Evolutionary conservation across 1,284 basidiomycete species (phyloP), one percentile per base, ranked within the genome.

Genomic region (Boletus semigastroideus): DNA sequence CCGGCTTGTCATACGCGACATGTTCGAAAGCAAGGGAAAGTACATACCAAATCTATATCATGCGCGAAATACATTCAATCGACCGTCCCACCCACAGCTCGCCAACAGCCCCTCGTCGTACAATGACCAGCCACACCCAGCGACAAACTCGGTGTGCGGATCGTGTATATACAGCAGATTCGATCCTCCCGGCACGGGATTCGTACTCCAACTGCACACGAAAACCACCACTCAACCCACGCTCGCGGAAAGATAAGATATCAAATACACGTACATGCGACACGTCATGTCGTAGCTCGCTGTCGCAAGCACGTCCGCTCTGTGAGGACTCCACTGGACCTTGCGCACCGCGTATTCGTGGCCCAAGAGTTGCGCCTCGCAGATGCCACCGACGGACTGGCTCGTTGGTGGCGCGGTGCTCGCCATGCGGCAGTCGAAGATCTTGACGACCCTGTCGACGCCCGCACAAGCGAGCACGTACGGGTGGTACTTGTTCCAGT

Each of bases 201-300:
- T 76, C 20, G 79, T 82, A 54, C 78, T 79, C 88, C 84, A 90
- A 64, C 84, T 92, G 25, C 37, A 43, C 25, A 46, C 9, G 27
- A 11, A 4, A 30, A 13, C n/a, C n/a, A 14, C 13, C 20, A 3
- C 42, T 55, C 36, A 61, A 45, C 20, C n/a, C 8, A 13, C 28
- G 19, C 27, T 25, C 34, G n/a, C 42, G 22, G 25, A 25, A 25
- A 12, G 7, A 49, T 4, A 25, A 12, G 7, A 49, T 4, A 37
- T 17, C 45, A 47, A 37, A 48, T 46, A 25, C 17, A 80, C 88
- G 72, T 77, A 98, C 83, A 95, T 78, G 70, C 92, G 78, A 68
- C 90, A 94, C 2, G 92, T 93, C 96, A 98, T 99, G 68, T 99
- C 96, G 71, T 98, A 99, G 58, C 90, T 88, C 19, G 89, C 90